These are phyloP conservation scores for Fusarium oxysporum DNA, from an alignment of 2,329 filamentous ascomycete species.

Conservation along the genomic window DNA sequence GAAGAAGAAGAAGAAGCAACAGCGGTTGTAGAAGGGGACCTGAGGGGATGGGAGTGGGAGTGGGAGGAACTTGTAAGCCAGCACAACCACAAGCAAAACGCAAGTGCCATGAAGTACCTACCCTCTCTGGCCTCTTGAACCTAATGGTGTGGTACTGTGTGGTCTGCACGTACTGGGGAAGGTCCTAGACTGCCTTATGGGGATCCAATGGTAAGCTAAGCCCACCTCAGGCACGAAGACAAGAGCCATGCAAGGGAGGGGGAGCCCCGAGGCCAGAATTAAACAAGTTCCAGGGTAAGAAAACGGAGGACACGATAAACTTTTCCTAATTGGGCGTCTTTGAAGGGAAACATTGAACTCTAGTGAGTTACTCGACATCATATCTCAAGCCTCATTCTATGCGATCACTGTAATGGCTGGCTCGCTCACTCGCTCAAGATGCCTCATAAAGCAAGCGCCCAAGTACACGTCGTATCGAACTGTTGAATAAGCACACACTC, in stretches of 20 bases:
- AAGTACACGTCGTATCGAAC: not conserved
- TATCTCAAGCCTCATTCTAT: constrained; percentile 22
- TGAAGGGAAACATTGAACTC: constrained; percentile 18
- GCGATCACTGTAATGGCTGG: constrained; percentile 1
- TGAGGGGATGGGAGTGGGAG: constrained; percentile 24
- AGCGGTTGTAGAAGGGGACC: constrained; percentile 13
- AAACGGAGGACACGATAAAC: constrained; percentile 20
- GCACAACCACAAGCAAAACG: constrained; percentile 12
- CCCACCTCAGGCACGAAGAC: constrained; percentile 26
- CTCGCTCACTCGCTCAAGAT: constrained; percentile 1
- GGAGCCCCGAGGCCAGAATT: not conserved
- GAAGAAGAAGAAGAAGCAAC: constrained; percentile 13
- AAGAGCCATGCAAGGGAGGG: constrained; percentile 35
- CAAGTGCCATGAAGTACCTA: constrained; percentile 24
- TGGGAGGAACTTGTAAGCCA: constrained; percentile 39
- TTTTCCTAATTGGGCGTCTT: constrained; percentile 23
- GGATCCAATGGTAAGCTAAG: constrained; percentile 12
- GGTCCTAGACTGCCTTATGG: constrained; percentile 23
- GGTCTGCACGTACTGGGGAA: constrained; percentile 27
- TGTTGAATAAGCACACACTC: not conserved
- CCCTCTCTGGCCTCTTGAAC: constrained; percentile 1
- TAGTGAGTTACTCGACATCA: constrained; percentile 6
- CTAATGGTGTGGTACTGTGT: constrained; percentile 23
- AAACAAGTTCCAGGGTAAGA: constrained; percentile 18
- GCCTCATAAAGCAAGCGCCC: constrained; percentile 5